A percentile compares a stretch with the other conserved stretches of the same genome.
Evolutionary conservation across 2,329 filamentous ascomycete genomes (phyloP).

Genomic region (Talaromyces sp.): DNA sequence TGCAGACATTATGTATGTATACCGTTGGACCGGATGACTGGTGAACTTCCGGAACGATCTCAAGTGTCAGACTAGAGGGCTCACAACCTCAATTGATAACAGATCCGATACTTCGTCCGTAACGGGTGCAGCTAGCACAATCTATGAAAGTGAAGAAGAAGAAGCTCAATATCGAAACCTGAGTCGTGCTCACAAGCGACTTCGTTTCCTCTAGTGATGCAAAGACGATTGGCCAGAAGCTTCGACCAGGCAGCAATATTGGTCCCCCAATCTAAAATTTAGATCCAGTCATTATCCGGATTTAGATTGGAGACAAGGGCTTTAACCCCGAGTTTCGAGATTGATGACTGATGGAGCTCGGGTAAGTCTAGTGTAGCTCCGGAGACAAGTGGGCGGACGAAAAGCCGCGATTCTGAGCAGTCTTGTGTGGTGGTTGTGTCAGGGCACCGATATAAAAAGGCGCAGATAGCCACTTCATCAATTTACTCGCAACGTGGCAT

Average conservation of each 20-base stretch:
- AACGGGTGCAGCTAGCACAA: background rate
- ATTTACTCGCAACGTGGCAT: background rate
- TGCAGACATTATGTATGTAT: conserved; percentile 19
- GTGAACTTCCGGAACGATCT: background rate
- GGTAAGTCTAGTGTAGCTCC: background rate
- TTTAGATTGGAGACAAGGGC: background rate
- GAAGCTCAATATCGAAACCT: background rate
- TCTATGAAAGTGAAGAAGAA: background rate
- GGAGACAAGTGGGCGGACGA: background rate
- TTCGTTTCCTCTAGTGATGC: background rate
- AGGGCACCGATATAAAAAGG: background rate
- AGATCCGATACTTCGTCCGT: background rate
- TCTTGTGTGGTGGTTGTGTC: background rate
- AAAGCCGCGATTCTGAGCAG: background rate
- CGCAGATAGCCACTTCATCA: background rate
- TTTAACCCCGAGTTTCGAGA: background rate
- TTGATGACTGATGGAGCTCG: background rate
- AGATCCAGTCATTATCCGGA: background rate
- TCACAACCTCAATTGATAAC: background rate
- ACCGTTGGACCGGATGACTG: background rate
- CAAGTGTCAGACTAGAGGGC: background rate
- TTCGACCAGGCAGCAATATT: conserved; percentile 8
- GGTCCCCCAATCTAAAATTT: background rate
- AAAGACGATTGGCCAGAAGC: conserved; percentile 1
- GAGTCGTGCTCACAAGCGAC: background rate